Base-by-base conservation (phyloP, 2,329 filamentous ascomycete genomes). In the Escovopsis sp. region DNA sequence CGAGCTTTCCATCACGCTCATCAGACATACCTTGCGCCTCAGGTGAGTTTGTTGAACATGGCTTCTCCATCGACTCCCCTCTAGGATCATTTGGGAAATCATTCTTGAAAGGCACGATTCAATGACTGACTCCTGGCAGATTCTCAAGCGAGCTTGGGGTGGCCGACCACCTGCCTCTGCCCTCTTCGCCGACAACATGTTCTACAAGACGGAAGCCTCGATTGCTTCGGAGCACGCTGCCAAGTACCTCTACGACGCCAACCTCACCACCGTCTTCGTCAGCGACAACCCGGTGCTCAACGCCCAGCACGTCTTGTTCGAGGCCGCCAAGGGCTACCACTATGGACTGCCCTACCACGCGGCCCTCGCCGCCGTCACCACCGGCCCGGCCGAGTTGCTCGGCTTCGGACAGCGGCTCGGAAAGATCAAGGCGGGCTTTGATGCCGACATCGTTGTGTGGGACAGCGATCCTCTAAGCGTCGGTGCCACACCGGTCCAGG, bases 151-250 rank as follows among this genome's bases (percentile, higher is more conserved):
- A 39, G 69, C 69, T 1, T 77, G 67, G 60, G 73, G 73, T 12
- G 67, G 65, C 11, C 64, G 65, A 0, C 57, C 70, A 12, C 73
- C 70, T n/a, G 72, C 68, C 4, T 71, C 67, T 12, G 79, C 73
- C n/a, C 61, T 82, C 4, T 84, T 84, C 50, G 78, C 80, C 9
- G 78, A 83, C 53, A 81, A 78, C 54, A 82, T 82, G 74, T 80
- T 73, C 56, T 84, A 82, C 67, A 82, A 84, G 59, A 66, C 72
- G 1, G 80, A 84, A 59, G 64, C 77, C 0, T 81, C 79, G 49
- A 63, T 73, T 4, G 79, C 70, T 0, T 80, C 76, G 10, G 75
- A 82, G 54, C 73, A 73, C 45, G 78, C 79, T 2, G 79, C 78
- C 26, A 82, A 80, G 54, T 67, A 76, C 4, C 66, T 84, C 0